Evolutionary conservation across 306 rosid genomes (phyloP).

Genomic region (Arachis stenosperma): DNA sequence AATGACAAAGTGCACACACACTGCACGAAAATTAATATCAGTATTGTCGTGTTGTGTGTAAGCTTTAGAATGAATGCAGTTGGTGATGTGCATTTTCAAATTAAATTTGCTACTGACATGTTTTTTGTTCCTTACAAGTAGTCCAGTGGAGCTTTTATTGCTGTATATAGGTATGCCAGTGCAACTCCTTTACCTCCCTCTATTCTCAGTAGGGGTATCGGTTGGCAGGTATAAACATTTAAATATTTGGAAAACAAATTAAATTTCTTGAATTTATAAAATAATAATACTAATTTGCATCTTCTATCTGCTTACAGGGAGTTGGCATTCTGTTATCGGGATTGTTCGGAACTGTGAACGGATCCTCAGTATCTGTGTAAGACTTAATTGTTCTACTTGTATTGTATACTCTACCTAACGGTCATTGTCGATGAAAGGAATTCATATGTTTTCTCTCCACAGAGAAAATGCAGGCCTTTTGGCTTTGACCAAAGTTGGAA

Average conservation of each 20-base stretch:
- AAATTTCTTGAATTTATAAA: background rate
- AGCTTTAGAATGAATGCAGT: constrained; percentile 17
- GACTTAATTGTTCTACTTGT: constrained; percentile 42
- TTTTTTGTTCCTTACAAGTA: constrained; percentile 43
- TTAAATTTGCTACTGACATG: constrained; percentile 28
- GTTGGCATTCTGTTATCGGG: constrained; percentile 90
- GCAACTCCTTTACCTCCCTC: constrained; percentile 92
- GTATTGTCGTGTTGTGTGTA: constrained; percentile 9
- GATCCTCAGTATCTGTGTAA: constrained; percentile 95
- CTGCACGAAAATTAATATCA: constrained; percentile 5
- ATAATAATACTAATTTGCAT: background rate
- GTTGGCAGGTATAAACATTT: constrained; percentile 84
- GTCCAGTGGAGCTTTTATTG: constrained; percentile 93
- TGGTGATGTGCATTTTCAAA: background rate
- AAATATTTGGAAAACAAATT: background rate
- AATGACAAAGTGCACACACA: background rate
- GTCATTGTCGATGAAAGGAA: constrained; percentile 25
- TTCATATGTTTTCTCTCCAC: constrained; percentile 37
- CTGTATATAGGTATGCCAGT: constrained; percentile 87
- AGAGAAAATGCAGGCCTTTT: constrained; percentile 98
- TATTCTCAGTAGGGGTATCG: constrained; percentile 90
- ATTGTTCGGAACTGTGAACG: constrained; percentile 87
- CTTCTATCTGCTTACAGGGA: constrained; percentile 65
- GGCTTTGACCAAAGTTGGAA: constrained; percentile 93
- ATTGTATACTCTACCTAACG: constrained; percentile 5